A percentile compares a stretch with the other conserved stretches of the same genome.
Conservation (phyloP, 75 land plant genomes). For the Pseudotsuga menziesii region DNA sequence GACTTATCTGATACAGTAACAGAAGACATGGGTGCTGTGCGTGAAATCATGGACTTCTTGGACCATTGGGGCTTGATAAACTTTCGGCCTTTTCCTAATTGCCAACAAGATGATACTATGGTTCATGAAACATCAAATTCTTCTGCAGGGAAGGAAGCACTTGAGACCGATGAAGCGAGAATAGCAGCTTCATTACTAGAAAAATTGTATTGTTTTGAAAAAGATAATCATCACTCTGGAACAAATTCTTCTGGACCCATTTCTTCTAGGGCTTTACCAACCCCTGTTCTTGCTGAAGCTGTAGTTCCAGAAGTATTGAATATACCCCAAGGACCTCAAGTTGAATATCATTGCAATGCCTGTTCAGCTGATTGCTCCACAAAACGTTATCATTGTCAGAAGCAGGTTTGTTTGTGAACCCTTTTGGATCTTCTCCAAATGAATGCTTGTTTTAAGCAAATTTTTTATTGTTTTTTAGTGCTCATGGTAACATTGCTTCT, state of each 20-base stretch:
- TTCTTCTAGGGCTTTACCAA: slow-evolving; percentile 5
- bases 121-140: slow-evolving; percentile 12
- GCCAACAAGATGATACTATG: slow-evolving; percentile 5
- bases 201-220: slow-evolving; percentile 75
- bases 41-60: slow-evolving; percentile 79
- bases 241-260: slow-evolving; percentile 15
- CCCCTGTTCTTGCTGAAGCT: slow-evolving; percentile 47
- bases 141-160: not conserved
- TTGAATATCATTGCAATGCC: slow-evolving; percentile 98
- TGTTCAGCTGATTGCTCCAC: slow-evolving; percentile 92
- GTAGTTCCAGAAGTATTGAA: slow-evolving; percentile 55
- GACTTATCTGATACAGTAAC: slow-evolving; percentile 51
- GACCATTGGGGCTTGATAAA: slow-evolving; percentile 97
- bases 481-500: not conserved
- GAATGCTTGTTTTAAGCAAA: not conserved
- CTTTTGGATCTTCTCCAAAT: not conserved
- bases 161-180: slow-evolving; percentile 6
- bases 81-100: slow-evolving; percentile 62
- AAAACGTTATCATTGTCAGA: slow-evolving; percentile 94
- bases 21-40: slow-evolving; percentile 44
- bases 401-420: slow-evolving; percentile 47
- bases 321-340: slow-evolving; percentile 58
- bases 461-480: not conserved
- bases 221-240: slow-evolving; percentile 17
- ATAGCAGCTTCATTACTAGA: slow-evolving; percentile 33